Base-by-base conservation (phyloP, 2,329 filamentous ascomycete species). In the Microdochium nivale region DNA sequence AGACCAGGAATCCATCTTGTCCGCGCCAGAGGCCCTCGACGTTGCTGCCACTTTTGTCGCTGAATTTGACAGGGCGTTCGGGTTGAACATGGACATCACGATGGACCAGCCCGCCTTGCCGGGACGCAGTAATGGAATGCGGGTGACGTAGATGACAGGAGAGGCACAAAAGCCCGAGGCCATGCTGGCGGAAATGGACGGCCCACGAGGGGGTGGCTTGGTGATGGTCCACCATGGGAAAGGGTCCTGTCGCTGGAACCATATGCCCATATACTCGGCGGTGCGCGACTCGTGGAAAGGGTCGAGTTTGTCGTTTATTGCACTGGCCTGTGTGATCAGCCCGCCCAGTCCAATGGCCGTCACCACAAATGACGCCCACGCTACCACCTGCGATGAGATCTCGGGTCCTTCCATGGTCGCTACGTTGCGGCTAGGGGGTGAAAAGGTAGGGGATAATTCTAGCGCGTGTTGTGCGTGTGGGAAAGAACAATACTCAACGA, bases 221-320 rank as follows among this genome's bases (percentile, higher is more conserved):
- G 56, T 40, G 48, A 63, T 55, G 23, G 44, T 51, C 55, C 57
- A 59, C 56, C 57, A 60, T 1, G 60, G 55, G 37, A 57, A 56
- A 3, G 51, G 49, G 30, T 49, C 40, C 32, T 65, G 61, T 16
- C 59, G 56, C 47, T 57, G 56, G 49, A 61, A 55, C 62, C 62
- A 64, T 11, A 58, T 50, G 13, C 62, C 61, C 27, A 64, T 56
- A 53, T 60, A 60, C 52, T 62, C 59, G 16, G 48, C 54, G 4
- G 56, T 59, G 50, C 60, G 60, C 21, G 47, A 57, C 8, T 58
- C 56, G 55, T 60, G 59, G 54, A 58, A 62, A 19, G 58, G 67
- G 2, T 71, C 71, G 47, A 69, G 63, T 56, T 72, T 64, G 23
- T 65, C 58, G 60, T 72, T 76, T 63, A 74, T 77, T 16, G 60